Evolutionary conservation across 257 asterid genomes (phyloP), one percentile per base, ranked within the genome.

Genomic region (Apocynum venetum): DNA sequence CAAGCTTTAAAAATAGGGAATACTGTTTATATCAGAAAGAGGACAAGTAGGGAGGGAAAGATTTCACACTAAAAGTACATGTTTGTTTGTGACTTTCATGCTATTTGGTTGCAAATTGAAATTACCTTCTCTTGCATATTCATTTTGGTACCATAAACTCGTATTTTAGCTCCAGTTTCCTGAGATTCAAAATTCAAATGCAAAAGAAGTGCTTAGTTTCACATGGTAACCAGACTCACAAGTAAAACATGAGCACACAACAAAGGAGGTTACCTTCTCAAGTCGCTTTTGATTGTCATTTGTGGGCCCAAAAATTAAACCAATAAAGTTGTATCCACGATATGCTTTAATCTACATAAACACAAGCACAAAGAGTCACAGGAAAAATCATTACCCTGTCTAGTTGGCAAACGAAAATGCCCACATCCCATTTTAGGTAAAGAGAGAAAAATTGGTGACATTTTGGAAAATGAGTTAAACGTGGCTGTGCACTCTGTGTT

Each of bases 151-250:
- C 93, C 98, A 85, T 85, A 94, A 79, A 92, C 93, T 86, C 85
- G 93, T 83, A 94, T 81, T 82, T 87, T 89, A 75, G 98, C 94
- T 86, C 98, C 98, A 56, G 98, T 94, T 85, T 94, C 98, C 98
- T 94, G 91, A 67, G 49, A 41, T 67, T 67, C 71, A 43, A 67
- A 41, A 67, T 40, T 17, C 47, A 67, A 2, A 67, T 41, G 60
- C 19, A 2, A 67, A 65, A 38, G 10, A 36, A 38, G 14, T 8
- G 52, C 36, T 43, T 0, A 40, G 52, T 43, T 67, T 67, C 72
- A 67, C 15, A 8, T 4, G 25, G 41, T 67, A 67, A 67, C 6
- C 52, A 15, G 68, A 72, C 49, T 57, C 73, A 67, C 66, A 49
- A 77, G 72, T 72, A 53, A 40, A 4, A 56, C 8, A 4, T 35